Evolutionary conservation across 192 early-diverging fungal genomes (phyloP).

Genomic region (Irineochytrium annulatum): DNA sequence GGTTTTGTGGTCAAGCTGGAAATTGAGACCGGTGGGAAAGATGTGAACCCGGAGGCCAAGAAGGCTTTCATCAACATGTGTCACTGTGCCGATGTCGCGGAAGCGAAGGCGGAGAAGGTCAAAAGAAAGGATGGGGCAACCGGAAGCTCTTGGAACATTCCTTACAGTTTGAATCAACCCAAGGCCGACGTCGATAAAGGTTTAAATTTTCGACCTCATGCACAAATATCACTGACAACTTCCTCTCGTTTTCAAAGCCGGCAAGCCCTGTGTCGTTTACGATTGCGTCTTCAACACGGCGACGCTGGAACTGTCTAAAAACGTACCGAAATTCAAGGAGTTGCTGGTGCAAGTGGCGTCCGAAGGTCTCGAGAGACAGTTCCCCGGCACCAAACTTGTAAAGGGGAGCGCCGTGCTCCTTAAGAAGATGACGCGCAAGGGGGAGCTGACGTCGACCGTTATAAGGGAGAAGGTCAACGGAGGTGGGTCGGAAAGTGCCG

Average conservation of each 20-base stretch:
- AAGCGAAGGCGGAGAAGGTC: constrained; percentile 14
- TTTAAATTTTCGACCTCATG: constrained; percentile 8
- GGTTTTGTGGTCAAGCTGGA: constrained; percentile 43
- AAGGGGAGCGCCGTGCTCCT: constrained; percentile 1
- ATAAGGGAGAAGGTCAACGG: constrained; percentile 34
- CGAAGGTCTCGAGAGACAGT: constrained; percentile 50
- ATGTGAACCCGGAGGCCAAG: constrained; percentile 13
- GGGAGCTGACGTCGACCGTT: constrained; percentile 33
- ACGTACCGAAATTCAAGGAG: constrained; percentile 32
- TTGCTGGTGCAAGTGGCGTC: constrained; percentile 43
- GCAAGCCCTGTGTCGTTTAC: constrained; percentile 42
- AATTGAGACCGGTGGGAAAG: constrained; percentile 7
- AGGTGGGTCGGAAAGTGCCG: background rate
- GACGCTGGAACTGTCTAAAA: constrained; percentile 28
- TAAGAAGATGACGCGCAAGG: constrained; percentile 41
- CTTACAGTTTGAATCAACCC: constrained; percentile 42
- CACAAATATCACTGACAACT: constrained; percentile 3
- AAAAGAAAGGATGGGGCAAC: constrained; percentile 6
- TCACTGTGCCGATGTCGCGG: constrained; percentile 39
- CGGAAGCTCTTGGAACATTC: constrained; percentile 49
- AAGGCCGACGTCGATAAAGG: constrained; percentile 49
- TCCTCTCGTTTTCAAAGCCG: constrained; percentile 17
- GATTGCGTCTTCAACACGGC: constrained; percentile 57
- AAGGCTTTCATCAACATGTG: constrained; percentile 60
- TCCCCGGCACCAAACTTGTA: constrained; percentile 27